Base-by-base conservation (phyloP, 129 eudicot genomes). In the Flaveria ramosissima region DNA sequence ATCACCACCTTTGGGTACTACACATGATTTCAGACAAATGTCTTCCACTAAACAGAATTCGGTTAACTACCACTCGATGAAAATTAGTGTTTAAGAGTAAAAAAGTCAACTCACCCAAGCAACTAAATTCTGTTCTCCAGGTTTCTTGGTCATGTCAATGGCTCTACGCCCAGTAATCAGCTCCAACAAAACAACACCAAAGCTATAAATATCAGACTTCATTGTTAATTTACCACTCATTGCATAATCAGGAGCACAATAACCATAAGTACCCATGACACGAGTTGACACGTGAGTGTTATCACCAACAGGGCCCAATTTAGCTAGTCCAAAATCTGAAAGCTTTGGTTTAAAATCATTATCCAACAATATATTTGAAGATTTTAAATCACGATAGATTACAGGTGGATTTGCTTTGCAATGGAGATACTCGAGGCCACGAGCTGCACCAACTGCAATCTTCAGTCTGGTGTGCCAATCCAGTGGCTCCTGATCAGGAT, bases 261-360 rank as follows among this genome's bases (percentile, higher is more conserved):
- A 93, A 21, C 98, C 98, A 55, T 90, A 93, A 4, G 98, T 93
- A 66, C 98, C 98, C 98, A 92, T 90, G 20, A 92, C 96, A 55
- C 98, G 81, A n/a, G 98, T 92, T 52, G 98, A 92, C 68, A 92
- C 98, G 59, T 92, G 98, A 73, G 96, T 88, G 50, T 90, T 92
- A 71, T 90, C 96, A n/a, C 96, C 98, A 77, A 90, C 94, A 36
- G 98, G 98, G 3, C 98, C 98, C 78, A 92, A 75, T 82, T 92
- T 92, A 15, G 98, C 98, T 26, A 92, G 90, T 47, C 98, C 98
- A 72, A 92, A 92, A 76, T 92, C 98, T 12, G 98, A 92, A 64
- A 92, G 88, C 89, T 88, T 90, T 8, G 91, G 86, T 13, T 83
- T 88, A 75, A 83, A 92, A 15, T 92, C 92, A 8, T 85, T 65